Percentiles rank a stretch among this genome's conserved stretches.
phyloP scores from a whole-genome alignment of 768 basidiomycete species.

The Russula sp. region DNA sequence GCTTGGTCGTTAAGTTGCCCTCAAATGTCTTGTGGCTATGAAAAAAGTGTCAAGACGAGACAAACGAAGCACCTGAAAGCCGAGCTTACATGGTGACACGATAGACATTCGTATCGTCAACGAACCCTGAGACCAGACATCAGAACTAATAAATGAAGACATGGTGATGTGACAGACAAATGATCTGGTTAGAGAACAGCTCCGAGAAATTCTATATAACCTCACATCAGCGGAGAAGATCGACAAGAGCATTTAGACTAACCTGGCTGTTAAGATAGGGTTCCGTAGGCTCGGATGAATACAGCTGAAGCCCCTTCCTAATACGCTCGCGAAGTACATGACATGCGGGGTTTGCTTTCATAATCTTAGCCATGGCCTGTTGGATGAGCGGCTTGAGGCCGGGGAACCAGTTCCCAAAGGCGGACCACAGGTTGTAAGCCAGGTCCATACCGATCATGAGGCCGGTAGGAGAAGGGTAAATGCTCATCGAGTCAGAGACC shows the following conservation, averaged over 20 bases:
- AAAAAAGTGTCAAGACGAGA: constrained; percentile 21
- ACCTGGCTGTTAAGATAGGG: constrained; percentile 97
- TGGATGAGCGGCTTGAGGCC: constrained; percentile 97
- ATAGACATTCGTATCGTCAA: constrained; percentile 99
- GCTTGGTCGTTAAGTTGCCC: constrained; percentile 98
- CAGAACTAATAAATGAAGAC: background rate
- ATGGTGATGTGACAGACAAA: constrained; percentile 45
- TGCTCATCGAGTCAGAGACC: constrained; percentile 96
- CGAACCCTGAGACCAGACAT: constrained; percentile 62
- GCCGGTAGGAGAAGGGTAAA: constrained; percentile 98
- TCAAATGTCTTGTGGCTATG: constrained; percentile 95
- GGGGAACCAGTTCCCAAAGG: constrained; percentile 99
- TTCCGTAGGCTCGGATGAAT: constrained; percentile 98
- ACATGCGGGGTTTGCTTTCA: constrained; percentile 98
- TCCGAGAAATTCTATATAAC: constrained; percentile 74
- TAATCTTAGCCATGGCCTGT: constrained; percentile 99
- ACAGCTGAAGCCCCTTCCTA: constrained; percentile 94
- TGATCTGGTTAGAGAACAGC: constrained; percentile 96
- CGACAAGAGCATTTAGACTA: constrained; percentile 9
- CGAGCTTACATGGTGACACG: constrained; percentile 78
- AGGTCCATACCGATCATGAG: constrained; percentile 98
- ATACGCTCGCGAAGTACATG: constrained; percentile 98
- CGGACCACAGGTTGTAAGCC: constrained; percentile 97
- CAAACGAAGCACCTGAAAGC: background rate
- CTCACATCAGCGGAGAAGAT: constrained; percentile 6